Evolutionary conservation across 2,329 filamentous ascomycete species (phyloP).

Genomic region (Penicillium sp.): DNA sequence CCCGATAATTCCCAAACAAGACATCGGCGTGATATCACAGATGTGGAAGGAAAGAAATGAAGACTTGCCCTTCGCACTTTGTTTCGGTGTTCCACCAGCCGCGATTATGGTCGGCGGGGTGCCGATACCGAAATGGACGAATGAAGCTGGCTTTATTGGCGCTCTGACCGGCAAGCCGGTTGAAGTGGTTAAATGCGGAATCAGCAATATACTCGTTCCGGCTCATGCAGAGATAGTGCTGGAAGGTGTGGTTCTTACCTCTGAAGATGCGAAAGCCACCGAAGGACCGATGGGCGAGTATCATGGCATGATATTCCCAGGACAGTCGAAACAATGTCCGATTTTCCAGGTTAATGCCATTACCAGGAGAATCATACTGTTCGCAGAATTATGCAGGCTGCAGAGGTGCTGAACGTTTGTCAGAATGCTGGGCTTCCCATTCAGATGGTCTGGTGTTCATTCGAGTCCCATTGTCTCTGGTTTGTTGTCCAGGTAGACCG

Average conservation of each 20-base stretch:
- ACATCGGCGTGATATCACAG: constrained; percentile 19
- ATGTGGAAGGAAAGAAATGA: constrained; percentile 23
- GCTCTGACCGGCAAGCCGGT: constrained; percentile 16
- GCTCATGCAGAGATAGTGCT: constrained; percentile 22
- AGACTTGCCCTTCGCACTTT: constrained; percentile 22
- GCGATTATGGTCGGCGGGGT: constrained; percentile 33
- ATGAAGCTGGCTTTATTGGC: constrained; percentile 51
- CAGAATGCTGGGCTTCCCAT: constrained; percentile 17
- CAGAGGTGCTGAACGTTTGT: constrained; percentile 19
- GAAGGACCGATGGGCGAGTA: constrained; percentile 26
- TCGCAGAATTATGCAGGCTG: constrained; percentile 17
- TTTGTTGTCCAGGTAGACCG: constrained; percentile 17
- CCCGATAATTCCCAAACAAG: constrained; percentile 20
- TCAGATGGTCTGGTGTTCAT: constrained; percentile 19
- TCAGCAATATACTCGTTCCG: constrained; percentile 20
- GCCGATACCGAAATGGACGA: constrained; percentile 51
- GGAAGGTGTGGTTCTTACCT: constrained; percentile 18
- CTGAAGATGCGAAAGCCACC: constrained; percentile 7
- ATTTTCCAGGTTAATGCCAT: constrained; percentile 20
- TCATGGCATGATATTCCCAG: constrained; percentile 20
- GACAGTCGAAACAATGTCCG: constrained; percentile 9
- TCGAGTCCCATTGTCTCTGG: constrained; percentile 20
- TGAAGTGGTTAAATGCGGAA: constrained; percentile 23
- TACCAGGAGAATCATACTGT: constrained; percentile 23
- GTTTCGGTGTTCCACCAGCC: constrained; percentile 20